Percentiles rank a stretch among this genome's conserved stretches.
Conservation (phyloP, 2,329 filamentous ascomycete species). For the Stagonosporopsis rhizophila region DNA sequence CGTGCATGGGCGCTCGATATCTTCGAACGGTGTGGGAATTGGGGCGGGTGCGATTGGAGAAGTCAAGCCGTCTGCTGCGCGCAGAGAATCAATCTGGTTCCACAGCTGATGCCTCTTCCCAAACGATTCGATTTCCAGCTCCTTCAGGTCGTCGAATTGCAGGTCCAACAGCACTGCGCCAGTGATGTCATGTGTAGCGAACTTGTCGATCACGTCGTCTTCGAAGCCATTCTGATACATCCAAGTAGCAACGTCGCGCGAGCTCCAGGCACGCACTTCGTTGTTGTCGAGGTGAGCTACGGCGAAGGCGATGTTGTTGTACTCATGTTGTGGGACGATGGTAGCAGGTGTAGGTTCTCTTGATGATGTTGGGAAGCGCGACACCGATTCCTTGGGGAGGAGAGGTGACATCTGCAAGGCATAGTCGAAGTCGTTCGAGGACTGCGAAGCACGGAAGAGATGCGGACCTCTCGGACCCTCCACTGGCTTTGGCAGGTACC, state of each 20-base stretch:
- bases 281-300: conserved; percentile 66
- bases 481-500: conserved; percentile 69
- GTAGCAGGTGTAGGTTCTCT: conserved; percentile 47
- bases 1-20: conserved; percentile 55
- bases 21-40: conserved; percentile 59
- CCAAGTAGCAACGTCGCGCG: conserved; percentile 81
- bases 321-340: conserved; percentile 47
- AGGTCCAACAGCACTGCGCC: conserved; percentile 87
- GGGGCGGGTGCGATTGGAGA: conserved; percentile 51
- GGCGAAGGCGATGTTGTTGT: conserved; percentile 61
- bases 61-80: conserved; percentile 54
- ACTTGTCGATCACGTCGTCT: conserved; percentile 76
- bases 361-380: conserved; percentile 52
- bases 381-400: conserved; percentile 67
- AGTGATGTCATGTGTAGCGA: conserved; percentile 90
- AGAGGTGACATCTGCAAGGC: conserved; percentile 75
- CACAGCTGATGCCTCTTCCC: conserved; percentile 80
- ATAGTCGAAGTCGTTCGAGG: conserved; percentile 62
- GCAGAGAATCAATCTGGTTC: conserved; percentile 77
- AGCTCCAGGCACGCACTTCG: conserved; percentile 71
- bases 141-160: conserved; percentile 85
- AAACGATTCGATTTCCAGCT: conserved; percentile 81
- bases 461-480: conserved; percentile 86
- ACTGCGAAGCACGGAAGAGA: conserved; percentile 77
- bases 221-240: conserved; percentile 88